Percentiles rank a stretch among this genome's conserved stretches.
Evolutionary conservation across 768 basidiomycete genomes (phyloP).

Genomic region (Lentinula raphanica): DNA sequence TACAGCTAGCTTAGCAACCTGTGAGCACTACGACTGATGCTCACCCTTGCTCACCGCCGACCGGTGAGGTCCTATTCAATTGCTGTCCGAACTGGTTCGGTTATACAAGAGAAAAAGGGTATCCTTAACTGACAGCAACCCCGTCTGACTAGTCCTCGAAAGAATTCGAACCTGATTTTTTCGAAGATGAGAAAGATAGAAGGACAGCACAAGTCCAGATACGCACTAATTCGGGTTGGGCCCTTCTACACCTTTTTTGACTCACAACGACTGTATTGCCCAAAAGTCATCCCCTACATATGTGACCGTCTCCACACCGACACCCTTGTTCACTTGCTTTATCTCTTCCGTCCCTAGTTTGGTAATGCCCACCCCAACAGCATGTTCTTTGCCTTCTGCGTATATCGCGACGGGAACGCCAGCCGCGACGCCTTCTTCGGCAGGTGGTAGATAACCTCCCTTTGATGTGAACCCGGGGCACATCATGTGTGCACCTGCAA

Average conservation of each 20-base stretch:
- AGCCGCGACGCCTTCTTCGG: constrained; percentile 59
- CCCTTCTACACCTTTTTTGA: background rate
- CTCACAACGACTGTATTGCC: constrained; percentile 58
- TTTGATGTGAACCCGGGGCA: constrained; percentile 93
- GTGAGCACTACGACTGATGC: background rate
- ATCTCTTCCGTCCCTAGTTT: constrained; percentile 88
- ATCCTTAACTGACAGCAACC: too few species aligned
- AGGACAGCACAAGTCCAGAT: background rate
- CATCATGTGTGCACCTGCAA: constrained; percentile 95
- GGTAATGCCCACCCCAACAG: constrained; percentile 80
- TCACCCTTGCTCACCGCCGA: background rate
- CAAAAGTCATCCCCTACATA: constrained; percentile 89
- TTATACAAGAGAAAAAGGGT: too few species aligned
- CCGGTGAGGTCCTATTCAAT: background rate
- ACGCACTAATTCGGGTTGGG: background rate
- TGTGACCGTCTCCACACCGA: constrained; percentile 83
- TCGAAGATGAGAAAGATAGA: background rate
- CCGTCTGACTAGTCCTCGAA: background rate
- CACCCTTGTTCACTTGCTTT: constrained; percentile 80
- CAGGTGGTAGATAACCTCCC: constrained; percentile 81
- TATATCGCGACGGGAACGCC: constrained; percentile 83
- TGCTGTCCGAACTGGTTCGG: background rate
- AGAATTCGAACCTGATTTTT: background rate
- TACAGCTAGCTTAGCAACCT: too few species aligned
- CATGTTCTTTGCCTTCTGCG: constrained; percentile 94